These are phyloP conservation scores for Picochlorum sp. DNA, from an alignment of 139 green algal genomes.

Conservation along the genomic window DNA sequence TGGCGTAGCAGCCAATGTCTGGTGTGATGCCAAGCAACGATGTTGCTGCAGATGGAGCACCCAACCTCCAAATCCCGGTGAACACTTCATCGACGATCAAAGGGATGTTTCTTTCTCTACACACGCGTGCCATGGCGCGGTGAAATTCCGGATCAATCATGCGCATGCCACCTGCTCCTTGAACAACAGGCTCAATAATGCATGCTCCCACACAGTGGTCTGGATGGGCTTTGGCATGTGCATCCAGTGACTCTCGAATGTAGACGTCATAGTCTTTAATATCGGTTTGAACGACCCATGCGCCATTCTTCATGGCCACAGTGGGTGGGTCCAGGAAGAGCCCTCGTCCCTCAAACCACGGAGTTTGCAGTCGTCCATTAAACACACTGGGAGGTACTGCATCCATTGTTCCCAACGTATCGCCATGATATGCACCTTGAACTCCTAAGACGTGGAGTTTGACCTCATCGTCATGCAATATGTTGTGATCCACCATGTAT, in stretches of 20 bases:
- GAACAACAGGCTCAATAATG: constrained; percentile 79
- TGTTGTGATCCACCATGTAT: constrained; percentile 33
- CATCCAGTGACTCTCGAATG: neutral
- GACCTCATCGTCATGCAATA: neutral
- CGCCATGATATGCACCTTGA: constrained; percentile 86
- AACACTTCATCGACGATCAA: constrained; percentile 96
- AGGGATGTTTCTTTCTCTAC: constrained; percentile 56
- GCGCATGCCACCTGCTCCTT: constrained; percentile 92
- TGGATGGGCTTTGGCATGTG: constrained; percentile 11
- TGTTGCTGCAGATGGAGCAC: constrained; percentile 40
- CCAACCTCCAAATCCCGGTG: constrained; percentile 80
- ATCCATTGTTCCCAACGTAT: constrained; percentile 93
- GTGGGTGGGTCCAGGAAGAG: constrained; percentile 74
- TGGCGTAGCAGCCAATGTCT: constrained; percentile 93
- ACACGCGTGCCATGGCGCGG: constrained; percentile 50
- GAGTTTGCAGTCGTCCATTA: constrained; percentile 64
- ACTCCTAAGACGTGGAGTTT: constrained; percentile 72
- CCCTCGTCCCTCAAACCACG: constrained; percentile 66
- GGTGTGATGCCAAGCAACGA: constrained; percentile 60
- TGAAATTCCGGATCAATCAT: constrained; percentile 90
- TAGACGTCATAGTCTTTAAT: neutral
- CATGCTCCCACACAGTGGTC: constrained; percentile 30
- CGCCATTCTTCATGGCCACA: constrained; percentile 36
- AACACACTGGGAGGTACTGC: constrained; percentile 61
- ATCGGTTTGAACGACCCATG: constrained; percentile 12